Conservation (phyloP, 2,329 filamentous ascomycete genomes). For the Colletotrichum truncatum region DNA sequence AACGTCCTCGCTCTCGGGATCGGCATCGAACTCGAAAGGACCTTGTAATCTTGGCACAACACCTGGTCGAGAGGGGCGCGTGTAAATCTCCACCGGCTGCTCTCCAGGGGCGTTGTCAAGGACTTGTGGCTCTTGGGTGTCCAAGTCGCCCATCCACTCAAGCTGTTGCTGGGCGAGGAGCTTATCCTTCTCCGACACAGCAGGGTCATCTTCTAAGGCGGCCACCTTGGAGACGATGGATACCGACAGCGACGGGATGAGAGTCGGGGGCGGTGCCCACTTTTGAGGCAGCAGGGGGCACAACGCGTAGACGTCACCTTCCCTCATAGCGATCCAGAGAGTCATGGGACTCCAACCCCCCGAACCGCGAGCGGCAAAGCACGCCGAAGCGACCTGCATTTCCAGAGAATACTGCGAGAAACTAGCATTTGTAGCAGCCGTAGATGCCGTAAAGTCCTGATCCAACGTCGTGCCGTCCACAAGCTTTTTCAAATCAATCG, state of each 20-base stretch:
- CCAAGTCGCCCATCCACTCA: conserved; percentile 74
- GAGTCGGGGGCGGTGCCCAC: conserved; percentile 81
- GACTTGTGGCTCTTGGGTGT: conserved; percentile 68
- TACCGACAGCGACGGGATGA: conserved; percentile 84
- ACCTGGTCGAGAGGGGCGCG: conserved; percentile 65
- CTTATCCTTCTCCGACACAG: conserved; percentile 60
- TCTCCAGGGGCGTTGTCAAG: conserved; percentile 60
- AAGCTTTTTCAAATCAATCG: conserved; percentile 89
- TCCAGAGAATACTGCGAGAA: conserved; percentile 92
- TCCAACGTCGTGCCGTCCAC: conserved; percentile 84
- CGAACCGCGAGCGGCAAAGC: conserved; percentile 72
- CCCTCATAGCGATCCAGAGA: conserved; percentile 94
- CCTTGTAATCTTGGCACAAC: conserved; percentile 69
- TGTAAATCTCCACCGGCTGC: conserved; percentile 62
- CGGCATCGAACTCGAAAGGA: conserved; percentile 66
- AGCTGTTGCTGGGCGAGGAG: conserved; percentile 71
- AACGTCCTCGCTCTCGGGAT: conserved; percentile 65
- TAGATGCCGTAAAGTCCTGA: conserved; percentile 83
- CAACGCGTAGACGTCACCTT: conserved; percentile 91
- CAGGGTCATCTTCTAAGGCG: conserved; percentile 67
- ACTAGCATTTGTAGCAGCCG: conserved; percentile 76
- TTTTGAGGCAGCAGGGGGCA: conserved; percentile 89
- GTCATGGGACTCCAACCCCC: conserved; percentile 98
- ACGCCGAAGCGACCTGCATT: conserved; percentile 92
- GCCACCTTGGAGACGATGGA: conserved; percentile 81